These are phyloP conservation scores for Peziza echinospora DNA, from an alignment of 495 filamentous ascomycete species.

Conservation along the genomic window DNA sequence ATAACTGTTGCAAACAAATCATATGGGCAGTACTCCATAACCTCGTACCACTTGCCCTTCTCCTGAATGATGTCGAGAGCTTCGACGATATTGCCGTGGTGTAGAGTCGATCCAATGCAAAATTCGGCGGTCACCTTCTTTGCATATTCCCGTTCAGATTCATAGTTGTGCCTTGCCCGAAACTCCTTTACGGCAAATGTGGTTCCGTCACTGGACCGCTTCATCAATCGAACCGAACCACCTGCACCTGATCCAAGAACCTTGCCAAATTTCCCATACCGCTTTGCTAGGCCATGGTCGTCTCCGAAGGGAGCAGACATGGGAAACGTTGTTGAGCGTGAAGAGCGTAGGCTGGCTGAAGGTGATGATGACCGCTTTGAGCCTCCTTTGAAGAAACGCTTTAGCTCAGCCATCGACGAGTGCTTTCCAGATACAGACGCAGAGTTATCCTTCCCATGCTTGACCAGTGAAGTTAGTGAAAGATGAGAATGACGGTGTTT, in stretches of 20 bases:
- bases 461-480: conserved; percentile 21
- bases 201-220: conserved; percentile 65
- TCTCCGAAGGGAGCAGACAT: conserved; percentile 67
- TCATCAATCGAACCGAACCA: conserved; percentile 86
- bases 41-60: conserved; percentile 88
- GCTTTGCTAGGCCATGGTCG: conserved; percentile 72
- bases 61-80: conserved; percentile 94
- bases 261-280: conserved; percentile 87
- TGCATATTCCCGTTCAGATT: conserved; percentile 81
- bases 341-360: conserved; percentile 36
- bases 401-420: conserved; percentile 72
- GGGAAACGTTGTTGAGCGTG: conserved; percentile 33
- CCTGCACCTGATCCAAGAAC: conserved; percentile 87
- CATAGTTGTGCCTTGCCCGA: conserved; percentile 75
- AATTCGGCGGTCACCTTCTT: conserved; percentile 99
- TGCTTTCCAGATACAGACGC: conserved; percentile 33
- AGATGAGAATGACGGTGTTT: conserved; percentile 31
- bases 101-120: conserved; percentile 88
- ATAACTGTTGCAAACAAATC: conserved; percentile 98
- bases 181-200: conserved; percentile 99
- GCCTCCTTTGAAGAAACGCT: conserved; percentile 69
- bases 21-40: conserved; percentile 98
- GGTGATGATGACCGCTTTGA: conserved; percentile 38
- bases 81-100: conserved; percentile 97
- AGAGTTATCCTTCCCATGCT: conserved; percentile 28